phyloP scores from a whole-genome alignment of 495 filamentous ascomycete species.

The Cercophora sp. region DNA sequence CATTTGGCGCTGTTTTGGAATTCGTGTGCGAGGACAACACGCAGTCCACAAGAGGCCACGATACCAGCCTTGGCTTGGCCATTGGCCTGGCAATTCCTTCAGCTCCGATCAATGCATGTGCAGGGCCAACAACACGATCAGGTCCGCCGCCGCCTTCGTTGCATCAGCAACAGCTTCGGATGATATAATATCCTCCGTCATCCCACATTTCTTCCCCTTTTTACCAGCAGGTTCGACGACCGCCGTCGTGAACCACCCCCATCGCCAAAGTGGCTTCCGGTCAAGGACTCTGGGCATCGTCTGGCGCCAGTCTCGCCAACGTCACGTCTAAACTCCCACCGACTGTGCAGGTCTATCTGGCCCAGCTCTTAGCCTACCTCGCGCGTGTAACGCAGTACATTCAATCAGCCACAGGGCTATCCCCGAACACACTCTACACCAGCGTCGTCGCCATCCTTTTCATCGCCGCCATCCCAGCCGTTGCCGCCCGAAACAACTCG shows the following conservation, averaged over 20 bases:
- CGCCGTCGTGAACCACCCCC: conserved; percentile 38
- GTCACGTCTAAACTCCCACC: conserved; percentile 38
- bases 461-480: conserved; percentile 48
- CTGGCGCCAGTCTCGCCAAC: conserved; percentile 46
- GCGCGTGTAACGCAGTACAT: conserved; percentile 54
- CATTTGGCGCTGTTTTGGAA: conserved; percentile 17
- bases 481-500: conserved; percentile 39
- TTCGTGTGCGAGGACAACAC: conserved; percentile 21
- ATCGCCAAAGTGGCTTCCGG: conserved; percentile 54
- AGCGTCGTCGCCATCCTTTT: conserved; percentile 40
- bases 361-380: conserved; percentile 40
- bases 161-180: conserved; percentile 10
- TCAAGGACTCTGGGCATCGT: conserved; percentile 44
- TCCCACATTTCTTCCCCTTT: conserved; percentile 8
- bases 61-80: conserved; percentile 14
- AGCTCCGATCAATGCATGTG: conserved; percentile 19
- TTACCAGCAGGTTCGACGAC: conserved; percentile 29
- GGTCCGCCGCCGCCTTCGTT: conserved; percentile 10
- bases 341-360: conserved; percentile 45
- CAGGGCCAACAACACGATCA: conserved; percentile 16
- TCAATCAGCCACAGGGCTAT: conserved; percentile 44
- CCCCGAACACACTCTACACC: conserved; percentile 43
- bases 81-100: conserved; percentile 19
- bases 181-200: conserved; percentile 17
- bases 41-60: conserved; percentile 12